Conservation (phyloP, 2,329 filamentous ascomycete genomes). For the Colletotrichum sp. region DNA sequence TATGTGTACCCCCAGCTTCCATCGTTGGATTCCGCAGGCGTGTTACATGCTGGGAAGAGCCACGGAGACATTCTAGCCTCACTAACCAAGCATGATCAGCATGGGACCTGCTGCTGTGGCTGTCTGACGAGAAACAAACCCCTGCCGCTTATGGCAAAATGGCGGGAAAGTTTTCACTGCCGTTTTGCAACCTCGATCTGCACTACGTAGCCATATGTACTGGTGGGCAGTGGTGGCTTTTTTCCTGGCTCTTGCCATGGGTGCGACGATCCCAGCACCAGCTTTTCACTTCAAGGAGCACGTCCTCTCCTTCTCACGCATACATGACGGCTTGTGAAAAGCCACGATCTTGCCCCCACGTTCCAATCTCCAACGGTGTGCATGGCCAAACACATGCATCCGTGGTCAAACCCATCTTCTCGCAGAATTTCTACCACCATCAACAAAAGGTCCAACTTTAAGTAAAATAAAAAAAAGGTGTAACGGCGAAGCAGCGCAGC, state of each 20-base stretch:
- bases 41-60: background rate
- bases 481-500: background rate
- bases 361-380: background rate
- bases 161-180: background rate
- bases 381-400: background rate
- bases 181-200: constrained; percentile 5
- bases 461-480: background rate
- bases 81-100: constrained; percentile 1
- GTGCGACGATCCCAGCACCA: background rate
- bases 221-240: background rate
- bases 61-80: background rate
- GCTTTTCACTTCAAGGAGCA: background rate
- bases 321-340: background rate
- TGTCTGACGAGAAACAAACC: constrained; percentile 10
- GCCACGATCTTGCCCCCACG: background rate
- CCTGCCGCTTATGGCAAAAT: background rate
- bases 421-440: background rate
- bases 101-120: background rate
- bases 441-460: background rate
- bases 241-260: background rate
- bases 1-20: background rate
- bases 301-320: background rate
- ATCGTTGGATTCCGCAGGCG: constrained; percentile 4
- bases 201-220: background rate
- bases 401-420: background rate